Evolutionary conservation across 371 early-diverging fungal genomes (phyloP), one percentile per base, ranked within the genome.

Genomic region (Mucor irregularis): DNA sequence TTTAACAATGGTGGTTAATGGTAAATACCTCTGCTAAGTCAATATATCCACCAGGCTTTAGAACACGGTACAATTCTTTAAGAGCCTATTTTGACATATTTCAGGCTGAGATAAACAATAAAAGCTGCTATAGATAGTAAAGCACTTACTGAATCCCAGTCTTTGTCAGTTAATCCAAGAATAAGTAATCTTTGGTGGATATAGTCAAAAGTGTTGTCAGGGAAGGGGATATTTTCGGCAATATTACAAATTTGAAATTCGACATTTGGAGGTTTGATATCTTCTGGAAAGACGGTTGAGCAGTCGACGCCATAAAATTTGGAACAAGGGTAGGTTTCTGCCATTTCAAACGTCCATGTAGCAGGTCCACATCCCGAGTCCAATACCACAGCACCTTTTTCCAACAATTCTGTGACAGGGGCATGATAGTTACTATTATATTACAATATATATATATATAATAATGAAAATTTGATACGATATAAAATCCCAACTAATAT

Each of bases 141-240:
- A 16, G n/a, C 16, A 22, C 33, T 55, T 68, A 62, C 72, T 19
- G 58, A 57, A 33, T 49, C 46, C 69, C 72, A 75, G 34, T 69
- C 57, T 4, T 42, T 26, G 17, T 53, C n/a, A 0, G 59, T 63
- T 7, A 75, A 56, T 7, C 67, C 69, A 11, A 71, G 44, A 26
- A 67, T 39, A 19, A 71, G 60, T 22, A 74, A 40, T 44, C 81
- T 71, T 53, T 82, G 78, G 57, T 82, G 74, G 37, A 85, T 66
- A 53, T 72, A 83, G 45, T 81, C 83, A 63, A 83, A 79, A 35
- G 69, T 50, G 43, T 82, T 68, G 48, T 80, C 77, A 1, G 79
- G 75, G 56, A 75, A 83, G 11, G 82, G 80, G 17, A 68, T 34
- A 2, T 46, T 21, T 2, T 68, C 48, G 2, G 56, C 26, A 29